Evolutionary conservation across 1,284 basidiomycete species (phyloP).

Genomic region (Bondarzewia mesenterica): DNA sequence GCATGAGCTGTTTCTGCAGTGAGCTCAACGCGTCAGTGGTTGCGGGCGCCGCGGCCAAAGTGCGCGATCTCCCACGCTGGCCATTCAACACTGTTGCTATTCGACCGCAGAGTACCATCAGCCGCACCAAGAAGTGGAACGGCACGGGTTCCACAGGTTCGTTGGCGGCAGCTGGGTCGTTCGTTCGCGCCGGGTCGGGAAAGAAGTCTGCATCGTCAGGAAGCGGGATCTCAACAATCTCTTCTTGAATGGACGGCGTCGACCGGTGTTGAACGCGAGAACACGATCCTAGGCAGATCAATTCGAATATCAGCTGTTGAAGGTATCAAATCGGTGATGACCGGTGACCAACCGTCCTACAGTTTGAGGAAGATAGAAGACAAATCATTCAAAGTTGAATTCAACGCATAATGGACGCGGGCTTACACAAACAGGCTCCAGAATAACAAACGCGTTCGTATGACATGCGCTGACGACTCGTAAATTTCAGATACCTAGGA

Average conservation of each 20-base stretch:
- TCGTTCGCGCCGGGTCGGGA: conserved; percentile 24
- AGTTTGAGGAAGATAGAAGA: no score
- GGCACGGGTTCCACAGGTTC: conserved; percentile 26
- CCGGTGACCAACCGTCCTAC: no score
- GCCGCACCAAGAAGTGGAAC: conserved; percentile 27
- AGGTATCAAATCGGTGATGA: no score
- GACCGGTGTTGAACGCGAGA: conserved; percentile 26
- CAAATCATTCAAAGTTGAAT: no score
- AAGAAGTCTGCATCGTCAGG: conserved; percentile 30
- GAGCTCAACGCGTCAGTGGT: conserved; percentile 23
- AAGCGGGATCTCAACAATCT: conserved; percentile 32
- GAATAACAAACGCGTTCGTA: conserved; percentile 27
- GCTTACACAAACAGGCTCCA: conserved; percentile 30
- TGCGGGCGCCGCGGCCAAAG: conserved; percentile 23
- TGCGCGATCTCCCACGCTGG: conserved; percentile 25
- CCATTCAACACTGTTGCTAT: conserved; percentile 30
- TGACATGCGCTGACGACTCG: conserved; percentile 27
- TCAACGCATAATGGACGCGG: no score
- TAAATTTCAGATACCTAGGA: conserved; percentile 25
- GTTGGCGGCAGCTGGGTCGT: conserved; percentile 12
- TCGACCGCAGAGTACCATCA: conserved; percentile 33
- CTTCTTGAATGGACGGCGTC: conserved; percentile 28
- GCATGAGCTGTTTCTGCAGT: conserved; percentile 28
- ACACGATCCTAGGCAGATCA: conserved; percentile 26
- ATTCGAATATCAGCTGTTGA: neutral